These are phyloP conservation scores for Alternaria conjuncta DNA, from an alignment of 2,329 filamentous ascomycete genomes.

Conservation along the genomic window DNA sequence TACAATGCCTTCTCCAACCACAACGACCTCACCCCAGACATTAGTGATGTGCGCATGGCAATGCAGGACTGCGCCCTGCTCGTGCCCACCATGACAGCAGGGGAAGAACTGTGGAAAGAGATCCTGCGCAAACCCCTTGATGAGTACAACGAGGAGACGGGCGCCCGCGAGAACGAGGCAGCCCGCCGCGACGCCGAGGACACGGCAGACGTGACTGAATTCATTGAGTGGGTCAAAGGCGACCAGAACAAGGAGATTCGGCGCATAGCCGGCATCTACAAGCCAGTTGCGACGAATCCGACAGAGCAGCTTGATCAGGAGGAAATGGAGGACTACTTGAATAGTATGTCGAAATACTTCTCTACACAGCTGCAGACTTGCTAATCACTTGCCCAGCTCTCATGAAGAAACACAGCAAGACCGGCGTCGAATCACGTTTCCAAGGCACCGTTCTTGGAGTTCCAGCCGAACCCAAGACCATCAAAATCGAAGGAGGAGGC, in stretches of 20 bases:
- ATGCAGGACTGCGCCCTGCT: constrained; percentile 81
- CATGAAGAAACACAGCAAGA: constrained; percentile 92
- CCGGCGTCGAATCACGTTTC: constrained; percentile 84
- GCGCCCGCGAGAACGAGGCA: constrained; percentile 51
- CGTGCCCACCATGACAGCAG: constrained; percentile 68
- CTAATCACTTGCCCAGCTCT: constrained; percentile 61
- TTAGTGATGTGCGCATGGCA: constrained; percentile 85
- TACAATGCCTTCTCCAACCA: constrained; percentile 74
- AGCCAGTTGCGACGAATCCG: constrained; percentile 45
- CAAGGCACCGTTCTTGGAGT: constrained; percentile 83
- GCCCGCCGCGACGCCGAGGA: constrained; percentile 70
- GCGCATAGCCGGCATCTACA: constrained; percentile 74
- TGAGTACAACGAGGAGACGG: constrained; percentile 50
- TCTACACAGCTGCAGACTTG: constrained; percentile 9
- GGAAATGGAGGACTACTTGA: constrained; percentile 57
- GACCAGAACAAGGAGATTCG: constrained; percentile 78
- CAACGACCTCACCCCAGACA: constrained; percentile 65
- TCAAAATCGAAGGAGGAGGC: constrained; percentile 80
- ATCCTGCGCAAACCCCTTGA: constrained; percentile 53
- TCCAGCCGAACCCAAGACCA: constrained; percentile 70
- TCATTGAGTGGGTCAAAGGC: constrained; percentile 79
- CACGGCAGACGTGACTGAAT: constrained; percentile 75
- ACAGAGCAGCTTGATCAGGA: constrained; percentile 56
- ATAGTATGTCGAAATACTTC: constrained; percentile 36
- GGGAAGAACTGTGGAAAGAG: constrained; percentile 72